phyloP scores from a whole-genome alignment of 352 stramenopile species.

The Plasmopara halstedii region DNA sequence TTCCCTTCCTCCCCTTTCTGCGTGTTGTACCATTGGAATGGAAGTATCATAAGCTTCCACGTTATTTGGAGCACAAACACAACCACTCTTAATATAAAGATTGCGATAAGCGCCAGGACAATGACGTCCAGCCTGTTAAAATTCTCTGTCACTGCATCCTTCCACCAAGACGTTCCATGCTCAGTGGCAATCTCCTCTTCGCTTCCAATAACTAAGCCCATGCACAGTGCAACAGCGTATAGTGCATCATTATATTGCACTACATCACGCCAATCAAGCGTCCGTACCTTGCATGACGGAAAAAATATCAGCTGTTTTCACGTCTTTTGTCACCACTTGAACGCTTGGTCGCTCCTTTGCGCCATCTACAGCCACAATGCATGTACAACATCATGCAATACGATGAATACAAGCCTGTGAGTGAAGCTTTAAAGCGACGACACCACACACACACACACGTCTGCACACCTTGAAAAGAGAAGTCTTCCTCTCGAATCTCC shows the following conservation, averaged over 20 bases:
- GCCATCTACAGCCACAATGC: slow-evolving; percentile 23
- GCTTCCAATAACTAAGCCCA: slow-evolving; percentile 13
- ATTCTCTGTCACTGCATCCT: slow-evolving; percentile 24
- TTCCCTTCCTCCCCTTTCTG: slow-evolving; percentile 1
- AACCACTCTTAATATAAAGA: slow-evolving; percentile 25
- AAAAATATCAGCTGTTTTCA: slow-evolving; percentile 43
- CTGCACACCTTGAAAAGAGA: slow-evolving; percentile 48
- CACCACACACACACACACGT: slow-evolving; percentile 10
- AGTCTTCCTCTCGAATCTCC: slow-evolving; percentile 62
- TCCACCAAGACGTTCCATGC: slow-evolving; percentile 27
- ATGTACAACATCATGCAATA: slow-evolving; percentile 9
- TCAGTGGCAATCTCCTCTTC: slow-evolving; percentile 1
- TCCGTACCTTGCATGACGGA: slow-evolving; percentile 41
- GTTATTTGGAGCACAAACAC: slow-evolving; percentile 16
- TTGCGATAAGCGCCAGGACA: slow-evolving; percentile 28
- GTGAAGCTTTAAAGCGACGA: slow-evolving; percentile 2
- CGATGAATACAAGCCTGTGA: slow-evolving; percentile 13
- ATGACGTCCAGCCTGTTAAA: slow-evolving; percentile 41
- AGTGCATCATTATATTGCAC: slow-evolving; percentile 11
- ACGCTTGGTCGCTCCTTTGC: slow-evolving; percentile 32
- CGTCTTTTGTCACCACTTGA: slow-evolving; percentile 43
- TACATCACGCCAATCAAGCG: not conserved
- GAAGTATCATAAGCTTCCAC: slow-evolving; percentile 24
- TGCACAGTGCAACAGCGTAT: slow-evolving; percentile 14
- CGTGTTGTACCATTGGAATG: slow-evolving; percentile 17